Percentiles rank a stretch among this genome's conserved stretches.
Conservation (phyloP, 2,329 filamentous ascomycete genomes). For the Paecilomyces sp. region DNA sequence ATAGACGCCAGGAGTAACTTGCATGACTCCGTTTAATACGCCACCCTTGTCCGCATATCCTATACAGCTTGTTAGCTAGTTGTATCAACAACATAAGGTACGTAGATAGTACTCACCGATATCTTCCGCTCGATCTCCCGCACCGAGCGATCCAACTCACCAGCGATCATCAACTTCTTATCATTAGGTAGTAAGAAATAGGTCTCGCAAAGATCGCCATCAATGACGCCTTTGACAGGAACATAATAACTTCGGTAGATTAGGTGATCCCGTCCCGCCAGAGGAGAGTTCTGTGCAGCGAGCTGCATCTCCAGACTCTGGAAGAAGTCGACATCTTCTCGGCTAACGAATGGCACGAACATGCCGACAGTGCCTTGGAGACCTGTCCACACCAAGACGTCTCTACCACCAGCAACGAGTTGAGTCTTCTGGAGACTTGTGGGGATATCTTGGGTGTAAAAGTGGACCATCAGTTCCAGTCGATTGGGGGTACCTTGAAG, state of each 20-base stretch:
- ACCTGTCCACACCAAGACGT: constrained; percentile 88
- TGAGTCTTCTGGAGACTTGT: constrained; percentile 84
- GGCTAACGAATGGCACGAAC: constrained; percentile 80
- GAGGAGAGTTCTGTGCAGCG: constrained; percentile 74
- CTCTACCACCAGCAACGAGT: constrained; percentile 83
- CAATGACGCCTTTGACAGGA: constrained; percentile 92
- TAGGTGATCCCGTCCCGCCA: constrained; percentile 88
- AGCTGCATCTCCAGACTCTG: constrained; percentile 86
- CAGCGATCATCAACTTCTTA: constrained; percentile 92
- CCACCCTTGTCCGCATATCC: constrained; percentile 53
- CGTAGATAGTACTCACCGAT: constrained; percentile 44
- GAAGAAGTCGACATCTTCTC: constrained; percentile 97
- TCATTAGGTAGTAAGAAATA: constrained; percentile 78
- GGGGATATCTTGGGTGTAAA: constrained; percentile 85
- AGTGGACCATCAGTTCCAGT: constrained; percentile 77
- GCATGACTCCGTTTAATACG: constrained; percentile 35
- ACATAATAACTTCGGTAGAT: constrained; percentile 95
- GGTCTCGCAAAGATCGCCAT: constrained; percentile 92
- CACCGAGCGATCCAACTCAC: constrained; percentile 82
- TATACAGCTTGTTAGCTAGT: constrained; percentile 17
- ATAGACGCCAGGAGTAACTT: constrained; percentile 4
- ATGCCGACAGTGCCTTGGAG: constrained; percentile 92
- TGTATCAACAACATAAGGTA: not conserved
- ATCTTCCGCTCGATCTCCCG: constrained; percentile 95
- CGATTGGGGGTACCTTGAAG: constrained; percentile 84